A percentile compares a stretch with the other conserved stretches of the same genome.
Evolutionary conservation across 345 rosid species (phyloP).

Genomic region (Eucalyptus cloeziana): DNA sequence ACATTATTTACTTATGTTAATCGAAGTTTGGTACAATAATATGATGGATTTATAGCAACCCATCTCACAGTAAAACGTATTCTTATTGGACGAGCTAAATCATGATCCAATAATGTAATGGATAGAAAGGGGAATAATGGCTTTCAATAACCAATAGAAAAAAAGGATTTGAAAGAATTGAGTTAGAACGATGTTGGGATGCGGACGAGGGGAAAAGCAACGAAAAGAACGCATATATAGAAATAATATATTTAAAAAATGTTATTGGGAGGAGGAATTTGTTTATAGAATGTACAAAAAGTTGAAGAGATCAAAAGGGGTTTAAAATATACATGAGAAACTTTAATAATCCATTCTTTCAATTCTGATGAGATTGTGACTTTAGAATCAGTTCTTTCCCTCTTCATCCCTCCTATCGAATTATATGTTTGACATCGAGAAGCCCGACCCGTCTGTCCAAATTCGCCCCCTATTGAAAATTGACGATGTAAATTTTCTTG

Average conservation of each 20-base stretch:
- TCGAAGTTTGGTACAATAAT: not conserved
- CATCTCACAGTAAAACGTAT: not conserved
- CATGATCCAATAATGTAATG: not conserved
- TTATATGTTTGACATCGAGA: not conserved
- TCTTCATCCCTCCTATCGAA: not conserved
- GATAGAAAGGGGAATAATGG: not conserved
- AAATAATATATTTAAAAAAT: not conserved
- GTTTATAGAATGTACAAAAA: not conserved
- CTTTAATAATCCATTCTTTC: not conserved
- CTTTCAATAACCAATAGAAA: not conserved
- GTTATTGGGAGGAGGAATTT: not conserved
- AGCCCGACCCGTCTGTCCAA: not conserved
- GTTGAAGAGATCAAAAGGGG: not conserved
- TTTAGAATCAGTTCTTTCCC: not conserved
- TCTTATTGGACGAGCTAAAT: not conserved
- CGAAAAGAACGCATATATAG: not conserved
- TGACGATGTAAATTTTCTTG: fast-evolving
- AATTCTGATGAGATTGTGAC: not conserved
- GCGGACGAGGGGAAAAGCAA: not conserved
- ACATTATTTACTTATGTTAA: not conserved
- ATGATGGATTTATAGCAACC: not conserved
- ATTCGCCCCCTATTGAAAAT: not conserved
- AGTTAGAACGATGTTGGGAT: not conserved
- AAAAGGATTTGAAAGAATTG: not conserved
- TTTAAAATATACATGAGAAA: not conserved